A percentile compares a stretch with the other conserved stretches of the same genome.
These are phyloP conservation scores for Centrapalus pauciflorus DNA, from an alignment of 129 eudicot species.

Conservation along the genomic window DNA sequence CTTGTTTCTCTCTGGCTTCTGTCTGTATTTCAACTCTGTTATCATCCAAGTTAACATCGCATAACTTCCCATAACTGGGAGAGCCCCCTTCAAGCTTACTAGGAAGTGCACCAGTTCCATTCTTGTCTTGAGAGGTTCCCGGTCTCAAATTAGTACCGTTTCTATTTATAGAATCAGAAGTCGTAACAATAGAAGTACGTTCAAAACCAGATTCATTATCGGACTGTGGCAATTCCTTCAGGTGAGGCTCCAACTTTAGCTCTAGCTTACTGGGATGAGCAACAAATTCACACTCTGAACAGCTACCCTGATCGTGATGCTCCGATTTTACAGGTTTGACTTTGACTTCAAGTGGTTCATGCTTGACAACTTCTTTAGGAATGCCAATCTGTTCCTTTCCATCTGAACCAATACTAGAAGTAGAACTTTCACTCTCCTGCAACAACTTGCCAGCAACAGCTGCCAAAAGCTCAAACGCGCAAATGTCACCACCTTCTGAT, in stretches of 20 bases:
- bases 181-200: constrained; percentile 36
- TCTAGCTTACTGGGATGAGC: constrained; percentile 38
- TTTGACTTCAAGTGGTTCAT: constrained; percentile 43
- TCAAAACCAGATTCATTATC: constrained; percentile 42
- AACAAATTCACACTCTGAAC: constrained; percentile 56
- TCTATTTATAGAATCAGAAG: constrained; percentile 39
- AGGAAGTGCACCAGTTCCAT: constrained; percentile 13
- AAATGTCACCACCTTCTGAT: constrained; percentile 16
- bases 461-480: constrained; percentile 76
- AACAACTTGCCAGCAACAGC: constrained; percentile 84
- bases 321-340: constrained; percentile 37
- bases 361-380: constrained; percentile 30
- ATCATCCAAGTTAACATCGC: constrained; percentile 22
- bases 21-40: constrained; percentile 28
- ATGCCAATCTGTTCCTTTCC: constrained; percentile 24
- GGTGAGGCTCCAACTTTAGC: constrained; percentile 15
- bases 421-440: constrained; percentile 83
- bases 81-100: constrained; percentile 24
- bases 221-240: constrained; percentile 31
- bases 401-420: constrained; percentile 63
- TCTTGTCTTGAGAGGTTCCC: constrained; percentile 25
- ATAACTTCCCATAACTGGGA: constrained; percentile 24
- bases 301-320: constrained; percentile 74
- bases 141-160: constrained; percentile 22
- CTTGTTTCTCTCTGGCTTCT: constrained; percentile 25